Evolutionary conservation across 441 rosid species (phyloP), one percentile per base, ranked within the genome.

Genomic region (Brassica hybrid): DNA sequence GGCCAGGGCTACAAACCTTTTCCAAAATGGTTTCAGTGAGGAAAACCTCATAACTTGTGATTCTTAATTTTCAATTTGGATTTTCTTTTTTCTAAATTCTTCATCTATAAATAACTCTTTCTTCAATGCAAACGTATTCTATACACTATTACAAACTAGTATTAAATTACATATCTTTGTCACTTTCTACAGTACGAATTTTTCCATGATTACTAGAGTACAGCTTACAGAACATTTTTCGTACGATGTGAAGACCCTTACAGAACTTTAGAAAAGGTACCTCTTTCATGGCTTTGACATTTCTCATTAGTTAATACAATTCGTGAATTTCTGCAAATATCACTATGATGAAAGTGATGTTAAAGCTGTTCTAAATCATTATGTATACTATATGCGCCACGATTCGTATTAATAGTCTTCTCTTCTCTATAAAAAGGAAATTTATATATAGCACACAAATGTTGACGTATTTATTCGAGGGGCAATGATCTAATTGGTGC

Each of bases 291-390:
- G 57, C 45, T 77, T 78, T 78, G 81, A 72, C 69, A 48, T 41
- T 54, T 59, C 52, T 16, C 36, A 50, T 6, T 12, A 67, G 7
- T 7, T n/a, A 36, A 38, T 27, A 45, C 19, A 45, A 19, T 14
- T 67, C 14, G n/a, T 36, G 48, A 61, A 78, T 13, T 78, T 23
- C 27, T 30, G 43, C 12, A 5, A 34, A 72, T 72, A 60, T 78
- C 48, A 61, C 21, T 21, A 67, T 78, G 73, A 9, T 52, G 78
- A 78, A 52, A 48, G 74, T 21, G 74, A 78, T 73, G 78, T 73
- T 52, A 25, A 25, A 78, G 17, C 74, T 60, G 64, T 36, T 48
- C 27, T 19, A n/a, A 30, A 21, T n/a, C 8, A 38, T 32, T 68
- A 52, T 36, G 41, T 38, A 38, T 63, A 57, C 3, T 69, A 63